Conservation (phyloP, 2,329 filamentous ascomycete genomes). For the Colletotrichum sp. region DNA sequence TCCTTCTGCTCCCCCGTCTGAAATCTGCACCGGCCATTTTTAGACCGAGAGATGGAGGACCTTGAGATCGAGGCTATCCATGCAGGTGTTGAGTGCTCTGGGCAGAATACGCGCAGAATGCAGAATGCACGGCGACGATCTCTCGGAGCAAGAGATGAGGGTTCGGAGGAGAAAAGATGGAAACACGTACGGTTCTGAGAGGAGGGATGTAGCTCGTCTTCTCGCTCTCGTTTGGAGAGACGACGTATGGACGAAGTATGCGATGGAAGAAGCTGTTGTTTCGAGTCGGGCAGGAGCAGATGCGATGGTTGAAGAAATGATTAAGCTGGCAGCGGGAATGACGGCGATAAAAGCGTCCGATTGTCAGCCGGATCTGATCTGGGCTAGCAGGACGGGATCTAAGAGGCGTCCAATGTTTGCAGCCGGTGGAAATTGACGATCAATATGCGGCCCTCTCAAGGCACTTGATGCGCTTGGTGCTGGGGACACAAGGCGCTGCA, state of each 20-base stretch:
- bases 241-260: not conserved
- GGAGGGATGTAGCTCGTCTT: not conserved
- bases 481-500: not conserved
- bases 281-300: not conserved
- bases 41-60: not conserved
- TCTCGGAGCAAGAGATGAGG: not conserved
- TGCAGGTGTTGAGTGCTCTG: not conserved
- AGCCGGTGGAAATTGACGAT: conserved; percentile 19
- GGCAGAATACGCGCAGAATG: not conserved
- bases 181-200: not conserved
- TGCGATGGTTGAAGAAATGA: not conserved
- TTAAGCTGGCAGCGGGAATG: conserved; percentile 6
- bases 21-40: not conserved
- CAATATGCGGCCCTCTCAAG: not conserved
- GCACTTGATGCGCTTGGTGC: not conserved
- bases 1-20: not conserved
- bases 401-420: conserved; percentile 22
- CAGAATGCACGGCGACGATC: not conserved
- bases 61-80: not conserved
- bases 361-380: conserved; percentile 11
- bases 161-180: not conserved
- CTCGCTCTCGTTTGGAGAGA: not conserved
- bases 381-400: conserved; percentile 13
- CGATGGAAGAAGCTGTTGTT: not conserved
- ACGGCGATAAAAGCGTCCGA: not conserved